These are phyloP conservation scores for Neobulgaria alba DNA, from an alignment of 2,329 filamentous ascomycete species.

Conservation along the genomic window DNA sequence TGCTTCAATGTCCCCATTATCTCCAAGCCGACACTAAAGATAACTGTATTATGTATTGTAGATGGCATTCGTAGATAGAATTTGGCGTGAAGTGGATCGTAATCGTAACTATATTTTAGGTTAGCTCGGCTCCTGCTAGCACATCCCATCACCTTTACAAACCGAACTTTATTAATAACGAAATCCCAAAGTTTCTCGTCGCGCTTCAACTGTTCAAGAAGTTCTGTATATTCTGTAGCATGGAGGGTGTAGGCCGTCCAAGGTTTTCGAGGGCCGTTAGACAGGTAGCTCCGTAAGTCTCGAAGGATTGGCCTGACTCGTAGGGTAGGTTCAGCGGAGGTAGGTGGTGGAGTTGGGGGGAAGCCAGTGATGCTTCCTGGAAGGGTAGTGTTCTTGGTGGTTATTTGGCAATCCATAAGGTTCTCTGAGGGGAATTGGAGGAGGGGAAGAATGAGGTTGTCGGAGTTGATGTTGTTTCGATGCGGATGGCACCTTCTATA, in stretches of 20 bases:
- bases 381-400: conserved; percentile 9
- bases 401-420: no score
- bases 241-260: conserved; percentile 10
- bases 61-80: conserved; percentile 16
- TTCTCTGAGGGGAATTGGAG: no score
- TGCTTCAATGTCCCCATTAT: conserved; percentile 7
- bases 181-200: conserved; percentile 10
- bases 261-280: conserved; percentile 2
- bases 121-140: conserved; percentile 4
- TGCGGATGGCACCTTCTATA: no score
- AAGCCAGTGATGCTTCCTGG: conserved; percentile 10
- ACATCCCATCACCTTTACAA: conserved; percentile 5
- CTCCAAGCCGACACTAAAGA: conserved; percentile 6
- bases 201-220: conserved; percentile 8
- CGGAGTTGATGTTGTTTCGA: no score
- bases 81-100: conserved; percentile 9
- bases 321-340: conserved; percentile 7
- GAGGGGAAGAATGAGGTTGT: no score
- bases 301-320: conserved; percentile 10
- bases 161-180: conserved; percentile 12
- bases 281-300: conserved; percentile 7
- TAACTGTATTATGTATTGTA: conserved; percentile 13
- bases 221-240: conserved; percentile 11
- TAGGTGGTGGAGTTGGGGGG: conserved; percentile 10
- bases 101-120: conserved; percentile 15